Percentiles rank a stretch among this genome's conserved stretches.
These are phyloP conservation scores for Phytopythium aichiense DNA, from an alignment of 352 stramenopile species.

Conservation along the genomic window DNA sequence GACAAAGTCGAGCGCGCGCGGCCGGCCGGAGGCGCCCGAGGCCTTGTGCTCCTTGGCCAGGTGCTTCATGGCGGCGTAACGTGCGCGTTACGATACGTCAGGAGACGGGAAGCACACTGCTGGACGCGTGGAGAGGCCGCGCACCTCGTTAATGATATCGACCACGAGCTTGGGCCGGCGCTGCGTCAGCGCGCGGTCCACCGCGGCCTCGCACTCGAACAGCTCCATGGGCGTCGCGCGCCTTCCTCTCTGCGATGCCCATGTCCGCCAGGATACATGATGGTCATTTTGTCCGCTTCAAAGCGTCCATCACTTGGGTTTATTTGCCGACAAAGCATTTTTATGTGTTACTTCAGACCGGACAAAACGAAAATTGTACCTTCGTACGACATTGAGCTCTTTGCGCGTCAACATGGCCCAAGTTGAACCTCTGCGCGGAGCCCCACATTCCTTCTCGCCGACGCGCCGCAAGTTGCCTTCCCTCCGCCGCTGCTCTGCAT, in stretches of 20 bases:
- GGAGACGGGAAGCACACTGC: not conserved
- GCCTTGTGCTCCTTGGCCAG: slow-evolving; percentile 36
- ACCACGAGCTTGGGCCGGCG: slow-evolving; percentile 61
- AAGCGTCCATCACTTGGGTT: slow-evolving; percentile 1
- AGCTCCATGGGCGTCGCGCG: slow-evolving; percentile 49
- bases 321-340: not conserved
- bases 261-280: slow-evolving; percentile 2
- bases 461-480: not conserved
- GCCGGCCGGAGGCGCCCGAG: slow-evolving; percentile 9
- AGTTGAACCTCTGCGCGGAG: not conserved
- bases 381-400: not conserved
- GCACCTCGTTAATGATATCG: slow-evolving; percentile 73
- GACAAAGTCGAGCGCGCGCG: slow-evolving; percentile 56
- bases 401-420: slow-evolving; percentile 1
- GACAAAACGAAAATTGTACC: not conserved
- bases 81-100: not conserved
- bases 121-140: not conserved
- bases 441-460: not conserved
- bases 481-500: slow-evolving; percentile 7
- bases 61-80: slow-evolving; percentile 20
- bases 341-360: not conserved
- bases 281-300: not conserved
- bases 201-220: slow-evolving; percentile 74
- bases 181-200: slow-evolving; percentile 69
- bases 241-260: not conserved